phyloP scores from a whole-genome alignment of 768 basidiomycete species.

The Pleurotus tuber-regium region DNA sequence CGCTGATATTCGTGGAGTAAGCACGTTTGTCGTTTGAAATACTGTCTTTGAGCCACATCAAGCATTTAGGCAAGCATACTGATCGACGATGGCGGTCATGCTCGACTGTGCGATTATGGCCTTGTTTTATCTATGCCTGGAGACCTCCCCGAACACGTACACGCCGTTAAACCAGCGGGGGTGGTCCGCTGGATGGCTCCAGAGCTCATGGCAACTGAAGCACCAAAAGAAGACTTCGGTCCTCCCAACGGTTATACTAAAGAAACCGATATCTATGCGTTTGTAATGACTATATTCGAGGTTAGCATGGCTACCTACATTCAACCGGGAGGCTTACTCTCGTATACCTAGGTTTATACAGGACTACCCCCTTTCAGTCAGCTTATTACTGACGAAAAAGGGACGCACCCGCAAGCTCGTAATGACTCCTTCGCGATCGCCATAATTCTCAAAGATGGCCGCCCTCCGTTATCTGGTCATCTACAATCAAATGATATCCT shows the following conservation, averaged over 20 bases:
- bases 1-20: slow-evolving; percentile 25
- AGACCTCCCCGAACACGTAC: neutral
- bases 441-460: slow-evolving; percentile 15
- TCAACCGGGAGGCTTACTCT: neutral
- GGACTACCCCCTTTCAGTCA: slow-evolving; percentile 17
- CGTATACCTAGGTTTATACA: slow-evolving; percentile 17
- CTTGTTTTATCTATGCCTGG: slow-evolving; percentile 14
- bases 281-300: slow-evolving; percentile 27
- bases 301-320: neutral
- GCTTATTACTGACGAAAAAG: neutral
- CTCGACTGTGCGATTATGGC: slow-evolving; percentile 26
- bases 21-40: neutral
- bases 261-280: slow-evolving; percentile 24
- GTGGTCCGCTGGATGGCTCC: slow-evolving; percentile 30
- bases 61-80: slow-evolving; percentile 25
- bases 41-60: neutral
- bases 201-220: slow-evolving; percentile 23
- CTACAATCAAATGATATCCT: slow-evolving; percentile 10
- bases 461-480: slow-evolving; percentile 18
- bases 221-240: slow-evolving; percentile 12
- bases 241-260: slow-evolving; percentile 10
- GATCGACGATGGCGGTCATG: slow-evolving; percentile 19
- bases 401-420: neutral
- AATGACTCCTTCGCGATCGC: slow-evolving; percentile 23
- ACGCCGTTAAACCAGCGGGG: slow-evolving; percentile 21